A percentile compares a stretch with the other conserved stretches of the same genome.
Conservation (phyloP, 257 asterid species). For the Ehretia macrophylla region DNA sequence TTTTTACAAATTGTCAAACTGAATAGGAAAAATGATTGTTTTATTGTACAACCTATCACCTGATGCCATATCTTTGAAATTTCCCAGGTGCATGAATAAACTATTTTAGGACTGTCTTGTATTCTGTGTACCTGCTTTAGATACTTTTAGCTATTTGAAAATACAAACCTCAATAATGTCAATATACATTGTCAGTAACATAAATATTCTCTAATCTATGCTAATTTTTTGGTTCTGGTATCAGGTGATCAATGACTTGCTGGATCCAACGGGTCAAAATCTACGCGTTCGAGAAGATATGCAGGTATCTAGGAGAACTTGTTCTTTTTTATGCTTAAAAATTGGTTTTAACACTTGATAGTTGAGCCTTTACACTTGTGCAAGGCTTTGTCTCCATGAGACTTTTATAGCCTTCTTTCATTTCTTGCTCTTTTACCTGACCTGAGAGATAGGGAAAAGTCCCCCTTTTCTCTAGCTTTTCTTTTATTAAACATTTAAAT, state of each 20-base stretch:
- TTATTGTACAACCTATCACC: background rate
- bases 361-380: background rate
- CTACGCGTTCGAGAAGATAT: constrained; percentile 96
- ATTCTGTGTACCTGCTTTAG: no score
- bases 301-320: constrained; percentile 68
- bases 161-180: no score
- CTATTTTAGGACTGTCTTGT: no score
- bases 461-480: no score
- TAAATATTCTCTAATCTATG: background rate
- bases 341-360: background rate
- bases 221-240: constrained; percentile 4
- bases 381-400: no score
- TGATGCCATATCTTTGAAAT: background rate
- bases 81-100: background rate
- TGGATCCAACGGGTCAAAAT: constrained; percentile 98
- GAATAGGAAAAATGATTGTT: no score
- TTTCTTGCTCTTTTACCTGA: no score
- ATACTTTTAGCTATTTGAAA: no score
- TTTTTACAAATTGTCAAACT: background rate
- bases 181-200: no score
- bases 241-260: constrained; percentile 96
- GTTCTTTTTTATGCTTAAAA: background rate
- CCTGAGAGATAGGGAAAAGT: no score
- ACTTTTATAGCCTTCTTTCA: no score
- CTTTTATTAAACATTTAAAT: no score